Percentiles rank a stretch among this genome's conserved stretches.
Conservation (phyloP, 2,329 filamentous ascomycete species). For the Dendrostoma leiphaemia region DNA sequence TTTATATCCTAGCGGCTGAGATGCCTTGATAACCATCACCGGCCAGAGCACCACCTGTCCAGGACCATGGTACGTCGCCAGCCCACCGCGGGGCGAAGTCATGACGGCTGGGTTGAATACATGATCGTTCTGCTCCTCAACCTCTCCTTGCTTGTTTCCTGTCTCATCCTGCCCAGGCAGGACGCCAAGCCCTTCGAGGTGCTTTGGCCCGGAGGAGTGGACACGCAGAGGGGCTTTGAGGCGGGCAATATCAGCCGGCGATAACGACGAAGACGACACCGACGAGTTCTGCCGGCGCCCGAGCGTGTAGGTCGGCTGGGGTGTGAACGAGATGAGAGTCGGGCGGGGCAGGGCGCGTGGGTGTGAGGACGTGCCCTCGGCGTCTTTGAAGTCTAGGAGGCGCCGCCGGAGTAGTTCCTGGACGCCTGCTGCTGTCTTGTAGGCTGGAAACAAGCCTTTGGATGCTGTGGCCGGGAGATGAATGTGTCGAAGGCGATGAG, state of each 20-base stretch:
- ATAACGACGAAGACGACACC: conserved; percentile 38
- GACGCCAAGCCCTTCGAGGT: not conserved
- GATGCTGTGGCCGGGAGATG: conserved; percentile 31
- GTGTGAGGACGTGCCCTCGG: conserved; percentile 8
- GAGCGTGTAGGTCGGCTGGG: conserved; percentile 82
- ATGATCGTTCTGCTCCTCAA: conserved; percentile 15
- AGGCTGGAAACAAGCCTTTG: conserved; percentile 29
- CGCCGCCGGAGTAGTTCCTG: conserved; percentile 39
- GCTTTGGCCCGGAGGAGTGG: conserved; percentile 18
- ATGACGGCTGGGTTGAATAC: conserved; percentile 57
- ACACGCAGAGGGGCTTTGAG: conserved; percentile 42
- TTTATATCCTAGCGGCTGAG: conserved; percentile 23
- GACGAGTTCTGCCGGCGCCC: conserved; percentile 69
- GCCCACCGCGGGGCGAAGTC: conserved; percentile 77
- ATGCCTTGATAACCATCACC: conserved; percentile 72
- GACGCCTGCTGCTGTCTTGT: conserved; percentile 35
- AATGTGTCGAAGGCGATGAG: conserved; percentile 34
- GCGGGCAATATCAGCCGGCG: conserved; percentile 40
- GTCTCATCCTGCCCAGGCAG: not conserved
- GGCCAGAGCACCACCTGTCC: conserved; percentile 94
- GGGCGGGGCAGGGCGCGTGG: conserved; percentile 53
- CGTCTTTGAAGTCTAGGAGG: conserved; percentile 58
- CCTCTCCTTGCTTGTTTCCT: conserved; percentile 6
- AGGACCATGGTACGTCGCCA: conserved; percentile 93
- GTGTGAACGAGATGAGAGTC: conserved; percentile 78